These are phyloP conservation scores for Lyophyllum atratum DNA, from an alignment of 768 basidiomycete species.

Conservation along the genomic window DNA sequence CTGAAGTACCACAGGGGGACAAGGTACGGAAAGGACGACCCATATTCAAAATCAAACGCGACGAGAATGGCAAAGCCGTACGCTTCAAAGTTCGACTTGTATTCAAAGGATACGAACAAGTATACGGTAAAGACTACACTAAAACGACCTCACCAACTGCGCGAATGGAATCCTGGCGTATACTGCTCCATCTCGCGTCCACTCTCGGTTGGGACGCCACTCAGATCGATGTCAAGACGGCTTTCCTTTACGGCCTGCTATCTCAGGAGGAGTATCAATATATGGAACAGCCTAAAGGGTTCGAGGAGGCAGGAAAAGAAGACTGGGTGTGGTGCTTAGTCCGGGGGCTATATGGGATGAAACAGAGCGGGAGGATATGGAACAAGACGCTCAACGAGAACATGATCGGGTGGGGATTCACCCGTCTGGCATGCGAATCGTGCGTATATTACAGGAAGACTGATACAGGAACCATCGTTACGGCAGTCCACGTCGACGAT, in stretches of 20 bases:
- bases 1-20: slow-evolving; percentile 12
- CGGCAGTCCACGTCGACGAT: slow-evolving; percentile 36
- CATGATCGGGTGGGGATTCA: slow-evolving; percentile 32
- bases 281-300: slow-evolving; percentile 31
- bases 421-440: slow-evolving; percentile 24
- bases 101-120: slow-evolving; percentile 42
- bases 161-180: slow-evolving; percentile 37
- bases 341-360: slow-evolving; percentile 36
- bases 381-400: slow-evolving; percentile 24
- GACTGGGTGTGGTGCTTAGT: slow-evolving; percentile 24
- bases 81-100: slow-evolving; percentile 35
- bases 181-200: slow-evolving; percentile 38
- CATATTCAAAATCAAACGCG: slow-evolving; percentile 26
- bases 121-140: slow-evolving; percentile 41
- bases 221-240: slow-evolving; percentile 27
- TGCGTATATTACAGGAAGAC: slow-evolving; percentile 31
- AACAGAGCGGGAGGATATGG: slow-evolving; percentile 39
- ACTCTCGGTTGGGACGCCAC: slow-evolving; percentile 33
- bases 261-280: not conserved
- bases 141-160: slow-evolving; percentile 43
- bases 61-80: slow-evolving; percentile 27
- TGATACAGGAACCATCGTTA: slow-evolving; percentile 21
- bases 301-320: slow-evolving; percentile 23
- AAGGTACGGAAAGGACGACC: slow-evolving; percentile 26
- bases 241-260: slow-evolving; percentile 7